These are phyloP conservation scores for Exophiala calicioides DNA, from an alignment of 2,329 filamentous ascomycete species.

Conservation along the genomic window DNA sequence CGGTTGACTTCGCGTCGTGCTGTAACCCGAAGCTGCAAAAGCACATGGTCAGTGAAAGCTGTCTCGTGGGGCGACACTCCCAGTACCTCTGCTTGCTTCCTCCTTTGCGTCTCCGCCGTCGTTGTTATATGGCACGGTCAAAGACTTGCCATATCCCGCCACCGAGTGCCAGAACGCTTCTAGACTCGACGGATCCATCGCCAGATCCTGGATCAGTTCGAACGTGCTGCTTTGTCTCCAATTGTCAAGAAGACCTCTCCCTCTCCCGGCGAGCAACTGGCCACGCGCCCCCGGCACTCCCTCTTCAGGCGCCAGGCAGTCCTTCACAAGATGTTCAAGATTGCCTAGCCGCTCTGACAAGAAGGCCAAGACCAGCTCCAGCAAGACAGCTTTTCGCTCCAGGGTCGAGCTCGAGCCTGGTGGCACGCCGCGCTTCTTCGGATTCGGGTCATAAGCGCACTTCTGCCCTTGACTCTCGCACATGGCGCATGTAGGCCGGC, in stretches of 20 bases:
- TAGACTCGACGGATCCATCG: neutral
- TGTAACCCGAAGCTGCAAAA: neutral
- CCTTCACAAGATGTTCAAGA: too few species aligned
- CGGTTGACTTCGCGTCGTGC: neutral
- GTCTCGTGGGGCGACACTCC: too few species aligned
- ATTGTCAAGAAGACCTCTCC: neutral
- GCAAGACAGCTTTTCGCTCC: neutral
- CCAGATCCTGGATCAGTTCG: neutral
- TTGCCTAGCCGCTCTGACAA: neutral
- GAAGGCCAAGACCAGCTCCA: neutral
- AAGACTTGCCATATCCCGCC: neutral
- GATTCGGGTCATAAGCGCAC: neutral
- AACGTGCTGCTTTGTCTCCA: neutral
- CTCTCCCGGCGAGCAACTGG: too few species aligned
- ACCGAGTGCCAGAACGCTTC: neutral
- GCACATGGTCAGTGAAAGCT: too few species aligned
- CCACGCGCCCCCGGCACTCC: too few species aligned
- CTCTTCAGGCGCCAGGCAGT: too few species aligned
- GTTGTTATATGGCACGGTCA: neutral
- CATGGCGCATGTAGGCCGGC: neutral
- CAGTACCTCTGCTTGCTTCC: too few species aligned
- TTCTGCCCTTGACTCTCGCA: neutral
- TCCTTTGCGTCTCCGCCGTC: too few species aligned
- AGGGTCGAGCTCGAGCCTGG: neutral
- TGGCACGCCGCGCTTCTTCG: neutral